A percentile compares a stretch with the other conserved stretches of the same genome.
Conservation (phyloP, 306 rosid species). For the peach (Prunus persica) region Prunus_persica_NCBIv2 NC_034015.1:12144001-12144500, state of each 20-base stretch:
- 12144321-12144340: too few relatives aligned
- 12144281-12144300: neutral
- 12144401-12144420: too few relatives aligned
- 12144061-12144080: neutral
- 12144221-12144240: neutral
- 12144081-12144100: neutral
- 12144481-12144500: too few relatives aligned
- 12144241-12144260: neutral
- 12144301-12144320: too few relatives aligned
- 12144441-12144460: too few relatives aligned
- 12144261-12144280: neutral
- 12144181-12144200: neutral
- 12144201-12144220: neutral
- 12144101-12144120: neutral
- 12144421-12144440: too few relatives aligned
- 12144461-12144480: too few relatives aligned
- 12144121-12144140: neutral
- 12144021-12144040: neutral
- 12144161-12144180: neutral
- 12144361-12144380: too few relatives aligned
- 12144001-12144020: neutral
- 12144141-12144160: neutral
- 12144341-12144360: too few relatives aligned
- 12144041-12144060: slow-evolving; percentile 5
- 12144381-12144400: too few relatives aligned